Base-by-base conservation (phyloP, 2,329 filamentous ascomycete genomes). In the Phialemonium atrogriseum region DNA sequence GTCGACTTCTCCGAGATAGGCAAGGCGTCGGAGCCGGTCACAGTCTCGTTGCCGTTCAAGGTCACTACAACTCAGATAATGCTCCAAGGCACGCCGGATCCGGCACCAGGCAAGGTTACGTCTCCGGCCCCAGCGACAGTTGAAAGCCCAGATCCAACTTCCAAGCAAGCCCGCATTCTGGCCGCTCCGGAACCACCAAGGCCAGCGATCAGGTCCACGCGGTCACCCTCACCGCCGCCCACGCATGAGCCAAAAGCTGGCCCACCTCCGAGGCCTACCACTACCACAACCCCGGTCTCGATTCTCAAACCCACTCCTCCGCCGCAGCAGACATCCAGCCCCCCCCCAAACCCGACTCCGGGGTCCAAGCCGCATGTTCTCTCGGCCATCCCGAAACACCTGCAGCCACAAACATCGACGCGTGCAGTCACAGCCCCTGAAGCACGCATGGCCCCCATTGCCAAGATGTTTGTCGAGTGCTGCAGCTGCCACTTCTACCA, bases 381-480 rank as follows among this genome's bases (percentile, higher is more conserved):
- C 13, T 49, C 47, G 4, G 39, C 45, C 1, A 30, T 49, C 2
- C 45, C 47, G 3, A 48, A 47, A 24, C 47, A 48, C 32, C 46
- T 48, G 37, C 45, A 47, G 20, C 30, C 39, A 9, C 41, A 45
- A 20, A 35, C 33, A 6, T 33, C 39, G 9, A 19, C 27, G 16
- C 30, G 34, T 11, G 27, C 41, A n/a, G 27, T 29, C 3, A n/a
- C 32, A 4, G 21, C 22, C 14, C 16, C 44, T 40, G 37, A 47
- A 38, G 22, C 38, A 14, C 16, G 35, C 34, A 34, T 37, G 34
- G 37, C 40, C 9, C 64, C 66, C 1, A 50, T 77, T 10, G 70
- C 70, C 20, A 80, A 79, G 56, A 70, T 78, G 60, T 68, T 80
- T 18, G 74, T 80, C 10, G 66, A 79, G 47, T 80, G 76, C 52